These are phyloP conservation scores for Acacia confusa DNA, from an alignment of 306 rosid species.

Conservation along the genomic window DNA sequence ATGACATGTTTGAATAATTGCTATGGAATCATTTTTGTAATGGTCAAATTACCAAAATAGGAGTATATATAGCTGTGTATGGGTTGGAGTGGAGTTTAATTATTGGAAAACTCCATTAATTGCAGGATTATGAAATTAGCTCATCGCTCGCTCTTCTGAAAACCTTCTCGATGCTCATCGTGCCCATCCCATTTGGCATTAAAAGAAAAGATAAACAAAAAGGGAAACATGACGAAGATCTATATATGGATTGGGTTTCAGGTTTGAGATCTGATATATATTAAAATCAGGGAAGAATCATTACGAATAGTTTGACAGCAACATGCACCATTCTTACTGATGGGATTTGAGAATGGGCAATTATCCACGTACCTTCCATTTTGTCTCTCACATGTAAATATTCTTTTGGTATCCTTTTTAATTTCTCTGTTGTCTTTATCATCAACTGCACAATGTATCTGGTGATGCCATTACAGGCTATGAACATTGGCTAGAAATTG, in stretches of 20 bases:
- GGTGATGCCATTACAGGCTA: neutral
- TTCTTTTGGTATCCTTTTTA: neutral
- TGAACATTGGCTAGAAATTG: neutral
- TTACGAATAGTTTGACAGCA: slow-evolving; percentile 23
- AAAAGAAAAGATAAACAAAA: neutral
- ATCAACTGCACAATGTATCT: neutral
- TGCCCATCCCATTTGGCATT: neutral
- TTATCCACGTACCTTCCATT: slow-evolving; percentile 11
- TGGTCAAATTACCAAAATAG: too few relatives aligned
- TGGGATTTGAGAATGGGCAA: slow-evolving; percentile 3
- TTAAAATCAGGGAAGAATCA: neutral
- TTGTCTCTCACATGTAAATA: slow-evolving; percentile 24
- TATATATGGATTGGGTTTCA: neutral
- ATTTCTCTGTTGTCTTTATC: neutral
- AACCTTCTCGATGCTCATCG: neutral
- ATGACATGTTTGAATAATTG: too few relatives aligned
- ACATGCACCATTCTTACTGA: slow-evolving; percentile 13
- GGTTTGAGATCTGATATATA: neutral
- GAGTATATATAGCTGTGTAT: neutral
- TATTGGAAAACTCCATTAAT: neutral
- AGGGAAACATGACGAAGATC: neutral
- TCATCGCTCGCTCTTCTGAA: neutral
- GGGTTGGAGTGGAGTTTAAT: neutral
- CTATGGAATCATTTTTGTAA: too few relatives aligned
- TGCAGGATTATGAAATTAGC: neutral